These are phyloP conservation scores for Daldinia vernicosa DNA, from an alignment of 495 filamentous ascomycete species.

Conservation along the genomic window DNA sequence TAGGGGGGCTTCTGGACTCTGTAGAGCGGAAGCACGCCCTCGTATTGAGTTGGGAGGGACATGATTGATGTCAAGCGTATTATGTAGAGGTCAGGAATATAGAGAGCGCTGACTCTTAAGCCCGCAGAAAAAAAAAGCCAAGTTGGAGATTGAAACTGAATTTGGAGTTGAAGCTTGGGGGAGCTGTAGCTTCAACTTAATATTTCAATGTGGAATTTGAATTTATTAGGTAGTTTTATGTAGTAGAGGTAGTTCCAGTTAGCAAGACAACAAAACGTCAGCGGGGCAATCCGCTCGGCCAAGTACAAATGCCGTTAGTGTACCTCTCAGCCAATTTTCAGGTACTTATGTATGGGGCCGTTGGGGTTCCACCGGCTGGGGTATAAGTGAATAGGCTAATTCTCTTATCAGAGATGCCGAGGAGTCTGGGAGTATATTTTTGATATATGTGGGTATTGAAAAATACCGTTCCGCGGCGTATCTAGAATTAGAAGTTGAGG, in stretches of 20 bases:
- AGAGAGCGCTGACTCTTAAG: constrained; percentile 9
- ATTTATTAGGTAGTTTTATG: constrained; percentile 11
- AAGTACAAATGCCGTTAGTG: too few relatives aligned
- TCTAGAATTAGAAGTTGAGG: constrained; percentile 27
- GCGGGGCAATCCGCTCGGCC: constrained; percentile 29
- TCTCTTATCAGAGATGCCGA: constrained; percentile 10
- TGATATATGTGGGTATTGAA: background rate
- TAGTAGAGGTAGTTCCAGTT: constrained; percentile 11
- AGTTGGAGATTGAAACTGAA: constrained; percentile 6
- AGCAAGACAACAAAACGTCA: constrained; percentile 37
- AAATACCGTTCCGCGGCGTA: constrained; percentile 14
- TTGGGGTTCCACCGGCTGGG: background rate
- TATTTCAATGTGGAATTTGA: constrained; percentile 21
- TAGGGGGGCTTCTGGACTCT: constrained; percentile 62
- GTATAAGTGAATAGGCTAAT: constrained; percentile 21
- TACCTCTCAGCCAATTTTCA: background rate
- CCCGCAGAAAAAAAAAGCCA: background rate
- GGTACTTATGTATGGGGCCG: background rate
- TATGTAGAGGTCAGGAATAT: constrained; percentile 19
- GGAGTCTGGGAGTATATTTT: constrained; percentile 1
- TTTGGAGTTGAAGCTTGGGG: constrained; percentile 4
- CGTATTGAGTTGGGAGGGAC: constrained; percentile 45
- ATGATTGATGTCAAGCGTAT: constrained; percentile 35
- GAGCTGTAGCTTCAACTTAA: constrained; percentile 20
- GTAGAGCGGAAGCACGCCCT: constrained; percentile 51